Percentiles rank a stretch among this genome's conserved stretches.
Evolutionary conservation across 345 rosid species (phyloP).

Genomic region (Linum tenue): DNA sequence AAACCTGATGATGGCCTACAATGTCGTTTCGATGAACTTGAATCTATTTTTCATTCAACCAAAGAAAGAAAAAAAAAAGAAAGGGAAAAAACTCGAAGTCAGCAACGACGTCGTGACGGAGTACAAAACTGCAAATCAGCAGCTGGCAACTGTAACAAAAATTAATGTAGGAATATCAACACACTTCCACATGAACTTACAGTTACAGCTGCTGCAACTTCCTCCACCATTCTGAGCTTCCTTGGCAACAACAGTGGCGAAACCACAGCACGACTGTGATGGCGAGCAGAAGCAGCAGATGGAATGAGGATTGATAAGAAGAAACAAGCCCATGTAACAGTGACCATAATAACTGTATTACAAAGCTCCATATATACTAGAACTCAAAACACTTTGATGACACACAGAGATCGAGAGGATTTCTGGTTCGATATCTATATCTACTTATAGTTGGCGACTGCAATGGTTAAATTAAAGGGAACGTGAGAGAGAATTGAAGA

Average conservation of each 20-base stretch:
- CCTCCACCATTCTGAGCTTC: slow-evolving; percentile 29
- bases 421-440: no score
- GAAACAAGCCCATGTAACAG: background rate
- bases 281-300: background rate
- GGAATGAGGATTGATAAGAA: background rate
- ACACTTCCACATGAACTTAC: slow-evolving; percentile 1
- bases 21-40: background rate
- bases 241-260: slow-evolving; percentile 25
- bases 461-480: no score
- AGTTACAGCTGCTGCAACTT: slow-evolving; percentile 15
- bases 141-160: no score
- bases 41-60: background rate
- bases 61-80: background rate
- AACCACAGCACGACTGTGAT: background rate
- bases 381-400: background rate
- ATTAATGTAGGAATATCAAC: background rate
- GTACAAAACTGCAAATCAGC: background rate
- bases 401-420: no score
- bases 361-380: background rate
- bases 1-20: background rate
- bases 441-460: no score
- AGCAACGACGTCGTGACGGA: background rate
- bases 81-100: background rate
- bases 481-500: no score
- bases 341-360: background rate